Evolutionary conservation across 768 basidiomycete genomes (phyloP).

Genomic region (Cubamyces lactineus): DNA sequence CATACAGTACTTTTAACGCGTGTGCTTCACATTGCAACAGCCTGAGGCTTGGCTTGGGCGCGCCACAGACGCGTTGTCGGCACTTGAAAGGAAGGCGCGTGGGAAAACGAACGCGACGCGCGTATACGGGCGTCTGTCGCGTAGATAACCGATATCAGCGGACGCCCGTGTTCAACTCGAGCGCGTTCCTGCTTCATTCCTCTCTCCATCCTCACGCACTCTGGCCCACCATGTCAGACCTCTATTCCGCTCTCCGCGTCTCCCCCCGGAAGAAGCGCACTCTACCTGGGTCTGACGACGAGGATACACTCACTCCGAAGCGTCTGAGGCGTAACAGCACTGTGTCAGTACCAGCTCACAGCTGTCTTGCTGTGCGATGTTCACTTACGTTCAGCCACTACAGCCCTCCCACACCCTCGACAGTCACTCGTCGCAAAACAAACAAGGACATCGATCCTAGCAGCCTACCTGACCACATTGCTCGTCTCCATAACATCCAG

Average conservation of each 20-base stretch:
- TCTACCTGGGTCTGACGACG: slow-evolving; percentile 53
- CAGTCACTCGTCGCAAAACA: slow-evolving; percentile 40
- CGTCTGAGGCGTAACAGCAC: slow-evolving; percentile 49
- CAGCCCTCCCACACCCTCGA: slow-evolving; percentile 62
- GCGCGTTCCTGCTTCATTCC: slow-evolving; percentile 24
- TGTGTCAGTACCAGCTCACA: slow-evolving; percentile 5
- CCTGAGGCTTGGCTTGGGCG: too few species aligned
- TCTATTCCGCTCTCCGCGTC: slow-evolving; percentile 63
- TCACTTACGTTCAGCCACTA: slow-evolving; percentile 2
- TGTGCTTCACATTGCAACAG: too few species aligned
- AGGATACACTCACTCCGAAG: slow-evolving; percentile 66
- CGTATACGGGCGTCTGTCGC: slow-evolving; percentile 13
- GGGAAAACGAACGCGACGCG: slow-evolving; percentile 11
- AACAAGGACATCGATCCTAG: slow-evolving; percentile 28
- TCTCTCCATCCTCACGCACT: slow-evolving; percentile 24
- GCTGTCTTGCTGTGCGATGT: not conserved
- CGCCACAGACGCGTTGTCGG: slow-evolving; percentile 19
- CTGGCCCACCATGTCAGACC: slow-evolving; percentile 51
- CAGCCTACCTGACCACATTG: slow-evolving; percentile 57
- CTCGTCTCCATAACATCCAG: slow-evolving; percentile 65
- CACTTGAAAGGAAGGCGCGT: slow-evolving; percentile 16
- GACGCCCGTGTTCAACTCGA: slow-evolving; percentile 23
- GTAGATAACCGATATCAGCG: not conserved
- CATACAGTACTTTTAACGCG: not conserved
- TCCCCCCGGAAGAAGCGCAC: slow-evolving; percentile 74